Base-by-base conservation (phyloP, 1,139 yeast species). In the Debaryomyces sp. region DNA sequence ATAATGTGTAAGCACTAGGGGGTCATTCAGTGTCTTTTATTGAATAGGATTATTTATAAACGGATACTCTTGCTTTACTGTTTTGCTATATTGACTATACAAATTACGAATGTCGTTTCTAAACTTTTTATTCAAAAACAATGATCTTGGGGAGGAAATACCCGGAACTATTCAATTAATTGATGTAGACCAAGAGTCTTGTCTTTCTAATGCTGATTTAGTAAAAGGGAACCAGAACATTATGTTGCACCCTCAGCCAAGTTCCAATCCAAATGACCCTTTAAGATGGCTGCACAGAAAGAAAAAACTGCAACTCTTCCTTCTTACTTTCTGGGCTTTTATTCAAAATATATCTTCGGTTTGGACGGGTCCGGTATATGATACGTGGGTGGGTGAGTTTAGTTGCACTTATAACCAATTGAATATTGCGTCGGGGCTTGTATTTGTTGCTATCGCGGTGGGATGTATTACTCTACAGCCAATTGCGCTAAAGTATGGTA, bases 111-210 rank as follows among this genome's bases (percentile, higher is more conserved):
- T 35, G 38, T 21, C 38, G 13, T 12, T 35, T 21, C 15, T 35
- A 35, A 35, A 22, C 3, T n/a, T 35, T 21, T 35, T 35, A 21
- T 35, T 35, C 26, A 35, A 21, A 27, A 35, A 35, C 13, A 22
- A 35, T 22, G 10, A 21, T 18, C 4, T 21, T 21, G 41, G 13
- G 4, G 41, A 24, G 13, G 38, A 30, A 29, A 18, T 42, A n/a
- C 89, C 89, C 0, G 89, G 89, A 21, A 84, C 88, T 5, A 71
- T 81, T 10, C 83, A 80, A 49, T 68, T 84, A 43, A 79, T 84
- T 15, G 87, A 83, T 59, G 49, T 76, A 29, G 71, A 70, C 8
- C 70, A 74, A 4, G 54, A 54, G 4, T 63, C 77, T 44, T 52
- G 66, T 27, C 75, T 75, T 17, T 60, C 70, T 46, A 65, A 70